Evolutionary conservation across 768 basidiomycete species (phyloP).

Genomic region (Paxillus involutus): DNA sequence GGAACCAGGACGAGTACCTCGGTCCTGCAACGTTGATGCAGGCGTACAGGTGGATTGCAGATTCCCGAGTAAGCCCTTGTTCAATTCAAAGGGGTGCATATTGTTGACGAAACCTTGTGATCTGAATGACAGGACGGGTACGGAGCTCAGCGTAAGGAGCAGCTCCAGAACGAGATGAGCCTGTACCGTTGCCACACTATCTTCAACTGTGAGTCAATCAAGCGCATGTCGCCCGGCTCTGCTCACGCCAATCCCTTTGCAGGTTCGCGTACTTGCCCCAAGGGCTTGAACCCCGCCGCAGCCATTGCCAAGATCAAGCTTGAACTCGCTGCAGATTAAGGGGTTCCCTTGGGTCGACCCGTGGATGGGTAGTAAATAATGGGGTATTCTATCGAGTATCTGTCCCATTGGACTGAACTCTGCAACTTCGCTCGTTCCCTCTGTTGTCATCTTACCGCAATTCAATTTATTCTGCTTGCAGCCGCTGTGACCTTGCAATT

Average conservation of each 20-base stretch:
- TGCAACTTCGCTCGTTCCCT: not conserved
- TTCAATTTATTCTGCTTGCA: not conserved
- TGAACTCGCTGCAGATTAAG: conserved; percentile 75
- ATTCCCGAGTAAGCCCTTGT: conserved; percentile 70
- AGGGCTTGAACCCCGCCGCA: conserved; percentile 90
- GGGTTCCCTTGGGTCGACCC: not conserved
- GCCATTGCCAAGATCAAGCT: conserved; percentile 95
- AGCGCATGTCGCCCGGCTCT: not conserved
- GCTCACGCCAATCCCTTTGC: not conserved
- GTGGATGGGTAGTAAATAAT: not conserved
- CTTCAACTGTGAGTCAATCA: conserved; percentile 75
- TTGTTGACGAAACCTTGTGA: not conserved
- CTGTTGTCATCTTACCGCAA: not conserved
- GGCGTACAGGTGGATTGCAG: conserved; percentile 97
- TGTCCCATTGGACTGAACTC: not conserved
- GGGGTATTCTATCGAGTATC: not conserved
- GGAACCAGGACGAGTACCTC: conserved; percentile 99
- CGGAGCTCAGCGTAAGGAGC: conserved; percentile 80
- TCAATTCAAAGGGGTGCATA: not conserved
- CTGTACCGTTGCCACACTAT: conserved; percentile 98
- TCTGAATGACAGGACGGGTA: conserved; percentile 60
- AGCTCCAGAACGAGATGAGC: conserved; percentile 93
- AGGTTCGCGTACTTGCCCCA: conserved; percentile 95
- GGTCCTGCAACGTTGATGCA: conserved; percentile 97
- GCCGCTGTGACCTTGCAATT: not conserved